Base-by-base conservation (phyloP, 768 basidiomycete species). In the Tulasnella sp. region DNA sequence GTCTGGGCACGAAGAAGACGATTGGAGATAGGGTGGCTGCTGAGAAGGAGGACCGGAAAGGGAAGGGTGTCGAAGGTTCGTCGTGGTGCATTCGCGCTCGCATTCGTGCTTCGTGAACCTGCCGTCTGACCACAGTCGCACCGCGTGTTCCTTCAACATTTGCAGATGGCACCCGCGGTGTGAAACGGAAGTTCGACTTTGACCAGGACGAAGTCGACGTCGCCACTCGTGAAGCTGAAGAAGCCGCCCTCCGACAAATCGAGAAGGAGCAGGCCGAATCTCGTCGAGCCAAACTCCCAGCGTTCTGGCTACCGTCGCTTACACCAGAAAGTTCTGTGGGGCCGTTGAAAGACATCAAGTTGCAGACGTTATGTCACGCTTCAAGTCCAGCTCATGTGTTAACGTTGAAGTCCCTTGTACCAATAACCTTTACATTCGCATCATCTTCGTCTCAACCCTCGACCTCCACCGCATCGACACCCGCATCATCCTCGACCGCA, bases 231-330 rank as follows among this genome's bases (percentile, higher is more conserved):
- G 93, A 94, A 82, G 96, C 95, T 0, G 96, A 98, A 82, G 94
- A 96, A 78, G 91, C 90, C 26, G 98, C 98, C 0, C 85, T 96
- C 72, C 87, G 88, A 42, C 86, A 91, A 81, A 94, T 98, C 70
- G 93, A 95, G 82, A 87, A 88, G 44, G 95, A 98, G 83, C 93
- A 87, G 83, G 91, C 92, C 0, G 95, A 95, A 80, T 89, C 92
- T 3, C 85, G 97, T 77, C 93, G 92, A 79, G 89, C 90, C 79
- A 98, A 98, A 83, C 88, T 99, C 3, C 96, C 98, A 2, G 96
- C 98, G 82, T 99, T 98, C 83, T 99, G 98, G 98, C 87, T 99
- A 51, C 96, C 96, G 2, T 95, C 93, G 0, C 85, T 98, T 35
- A 96, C 96, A 0, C 96, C 96, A 0, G 83, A 96, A 89, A 69